Conservation (phyloP, 2,329 filamentous ascomycete genomes). For the Pezizomycotina sp. region DNA sequence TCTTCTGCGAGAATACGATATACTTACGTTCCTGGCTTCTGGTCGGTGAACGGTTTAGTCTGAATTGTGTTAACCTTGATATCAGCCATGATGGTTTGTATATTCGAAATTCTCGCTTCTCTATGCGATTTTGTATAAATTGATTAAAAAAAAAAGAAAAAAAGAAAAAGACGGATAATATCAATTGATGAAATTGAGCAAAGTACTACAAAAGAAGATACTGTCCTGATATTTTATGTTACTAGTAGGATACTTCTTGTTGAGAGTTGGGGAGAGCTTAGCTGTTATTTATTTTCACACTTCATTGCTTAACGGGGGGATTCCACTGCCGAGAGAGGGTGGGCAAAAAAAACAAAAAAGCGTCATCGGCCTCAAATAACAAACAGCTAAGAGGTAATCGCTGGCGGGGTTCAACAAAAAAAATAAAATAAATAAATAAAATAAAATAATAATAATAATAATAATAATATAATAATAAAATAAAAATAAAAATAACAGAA, state of each 20-base stretch:
- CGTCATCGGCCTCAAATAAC: slow-evolving; percentile 9
- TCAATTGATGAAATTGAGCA: slow-evolving; percentile 6
- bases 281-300: slow-evolving; percentile 13
- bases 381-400: slow-evolving; percentile 3
- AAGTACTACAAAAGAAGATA: slow-evolving; percentile 2
- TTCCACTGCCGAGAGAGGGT: slow-evolving; percentile 10
- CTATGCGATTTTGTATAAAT: neutral
- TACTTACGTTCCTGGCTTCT: slow-evolving; percentile 97
- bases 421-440: slow-evolving; percentile 7
- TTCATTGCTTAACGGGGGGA: slow-evolving; percentile 15
- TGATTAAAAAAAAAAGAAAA: neutral
- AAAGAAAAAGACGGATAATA: neutral
- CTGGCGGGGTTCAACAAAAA: slow-evolving; percentile 1
- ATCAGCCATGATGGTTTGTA: slow-evolving; percentile 11
- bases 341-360: slow-evolving; percentile 8
- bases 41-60: slow-evolving; percentile 40
- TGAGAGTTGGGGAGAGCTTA: slow-evolving; percentile 12
- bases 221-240: slow-evolving; percentile 7
- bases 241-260: slow-evolving; percentile 4
- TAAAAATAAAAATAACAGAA: slow-evolving; percentile 5
- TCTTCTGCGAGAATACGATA: slow-evolving; percentile 14
- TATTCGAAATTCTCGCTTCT: neutral
- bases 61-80: slow-evolving; percentile 16
- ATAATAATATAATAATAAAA: slow-evolving; percentile 8
- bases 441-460: slow-evolving; percentile 8